These are phyloP conservation scores for Herpetomonas tarakana DNA, from an alignment of 208 protist species.

Conservation along the genomic window DNA sequence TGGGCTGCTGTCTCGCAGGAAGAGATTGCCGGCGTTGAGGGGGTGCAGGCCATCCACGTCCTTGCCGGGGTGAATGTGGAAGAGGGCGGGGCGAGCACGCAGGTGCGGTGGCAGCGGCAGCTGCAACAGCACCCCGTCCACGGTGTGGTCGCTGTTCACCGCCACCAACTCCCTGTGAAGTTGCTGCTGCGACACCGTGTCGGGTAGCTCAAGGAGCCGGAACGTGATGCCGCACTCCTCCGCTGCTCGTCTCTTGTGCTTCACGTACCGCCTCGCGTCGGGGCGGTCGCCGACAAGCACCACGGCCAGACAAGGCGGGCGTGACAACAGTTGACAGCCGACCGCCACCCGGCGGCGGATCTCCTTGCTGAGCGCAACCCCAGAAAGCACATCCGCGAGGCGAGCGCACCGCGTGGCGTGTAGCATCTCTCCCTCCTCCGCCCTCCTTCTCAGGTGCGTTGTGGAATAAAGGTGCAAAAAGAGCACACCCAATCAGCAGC, in stretches of 20 bases:
- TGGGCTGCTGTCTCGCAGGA: constrained; percentile 59
- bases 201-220: constrained; percentile 29
- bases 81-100: constrained; percentile 57
- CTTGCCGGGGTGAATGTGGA: constrained; percentile 67
- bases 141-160: constrained; percentile 27
- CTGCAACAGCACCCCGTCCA: constrained; percentile 90
- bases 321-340: constrained; percentile 24
- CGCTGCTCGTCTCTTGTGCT: constrained; percentile 41
- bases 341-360: constrained; percentile 30
- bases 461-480: no score
- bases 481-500: no score
- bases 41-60: constrained; percentile 94
- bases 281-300: constrained; percentile 89
- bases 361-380: constrained; percentile 32
- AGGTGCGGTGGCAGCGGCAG: constrained; percentile 92
- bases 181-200: constrained; percentile 19
- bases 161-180: constrained; percentile 36
- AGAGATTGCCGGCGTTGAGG: constrained; percentile 85
- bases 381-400: constrained; percentile 41
- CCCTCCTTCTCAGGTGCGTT: no score
- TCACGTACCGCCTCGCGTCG: constrained; percentile 85
- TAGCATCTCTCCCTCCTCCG: constrained; percentile 7
- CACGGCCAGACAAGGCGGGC: constrained; percentile 86
- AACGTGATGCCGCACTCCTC: constrained; percentile 45
- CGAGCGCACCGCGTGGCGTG: not conserved